Percentiles rank a stretch among this genome's conserved stretches.
These are phyloP conservation scores for Funneliformis geosporum DNA, from an alignment of 192 early-diverging fungal genomes.

Conservation along the genomic window DNA sequence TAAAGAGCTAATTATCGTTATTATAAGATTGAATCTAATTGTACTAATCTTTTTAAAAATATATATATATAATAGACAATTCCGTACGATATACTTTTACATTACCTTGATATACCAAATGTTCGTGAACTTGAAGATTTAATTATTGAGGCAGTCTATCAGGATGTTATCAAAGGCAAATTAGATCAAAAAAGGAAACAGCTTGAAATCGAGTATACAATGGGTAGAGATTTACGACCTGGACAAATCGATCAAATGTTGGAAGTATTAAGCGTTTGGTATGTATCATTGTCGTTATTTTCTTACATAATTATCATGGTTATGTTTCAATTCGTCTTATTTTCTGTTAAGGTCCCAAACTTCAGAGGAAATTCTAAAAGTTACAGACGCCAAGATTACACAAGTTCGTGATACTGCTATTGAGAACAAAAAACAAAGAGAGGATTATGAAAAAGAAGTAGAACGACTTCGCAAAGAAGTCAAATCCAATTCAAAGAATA, in stretches of 20 bases:
- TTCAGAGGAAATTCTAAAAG: conserved; percentile 54
- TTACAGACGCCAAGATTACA: conserved; percentile 55
- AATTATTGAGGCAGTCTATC: conserved; percentile 86
- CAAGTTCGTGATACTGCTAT: conserved; percentile 47
- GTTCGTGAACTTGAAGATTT: conserved; percentile 84
- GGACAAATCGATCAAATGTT: conserved; percentile 62
- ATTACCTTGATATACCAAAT: conserved; percentile 72
- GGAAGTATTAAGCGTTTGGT: conserved; percentile 62
- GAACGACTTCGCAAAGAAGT: conserved; percentile 48
- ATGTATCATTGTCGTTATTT: conserved; percentile 16
- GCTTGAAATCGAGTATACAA: conserved; percentile 77
- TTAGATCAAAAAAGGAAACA: conserved; percentile 78
- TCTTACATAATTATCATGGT: neutral
- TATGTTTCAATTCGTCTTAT: neutral
- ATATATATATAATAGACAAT: conserved; percentile 55
- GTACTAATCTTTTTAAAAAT: neutral
- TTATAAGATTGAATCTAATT: neutral
- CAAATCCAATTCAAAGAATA: conserved; percentile 20
- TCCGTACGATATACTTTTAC: conserved; percentile 62
- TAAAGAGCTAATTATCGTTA: neutral
- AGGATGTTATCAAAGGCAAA: conserved; percentile 75
- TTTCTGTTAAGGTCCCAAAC: conserved; percentile 52
- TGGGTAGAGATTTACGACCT: conserved; percentile 78
- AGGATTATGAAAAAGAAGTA: conserved; percentile 51
- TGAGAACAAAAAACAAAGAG: conserved; percentile 43